Evolutionary conservation across 371 early-diverging fungal genomes (phyloP).

Genomic region (Mucor indicus): DNA sequence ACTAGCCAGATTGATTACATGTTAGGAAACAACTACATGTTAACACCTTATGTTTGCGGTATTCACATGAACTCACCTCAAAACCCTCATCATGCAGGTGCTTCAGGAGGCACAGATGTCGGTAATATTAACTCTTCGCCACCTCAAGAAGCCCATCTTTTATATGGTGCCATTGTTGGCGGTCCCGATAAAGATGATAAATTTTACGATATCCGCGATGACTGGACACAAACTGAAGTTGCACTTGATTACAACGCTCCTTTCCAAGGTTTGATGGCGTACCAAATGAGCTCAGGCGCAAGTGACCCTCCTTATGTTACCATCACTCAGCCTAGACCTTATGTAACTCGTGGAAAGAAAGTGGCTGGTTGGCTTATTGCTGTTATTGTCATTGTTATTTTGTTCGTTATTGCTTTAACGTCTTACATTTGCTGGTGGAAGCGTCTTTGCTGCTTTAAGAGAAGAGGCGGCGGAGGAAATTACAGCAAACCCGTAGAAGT

Average conservation of each 20-base stretch:
- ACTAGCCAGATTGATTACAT: slow-evolving; percentile 49
- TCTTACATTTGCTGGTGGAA: slow-evolving; percentile 20
- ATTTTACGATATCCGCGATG: slow-evolving; percentile 48
- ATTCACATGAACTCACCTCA: slow-evolving; percentile 59
- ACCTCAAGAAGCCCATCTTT: slow-evolving; percentile 29
- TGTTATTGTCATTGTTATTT: slow-evolving; percentile 41
- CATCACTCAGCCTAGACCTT: slow-evolving; percentile 37
- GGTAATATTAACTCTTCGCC: slow-evolving; percentile 42
- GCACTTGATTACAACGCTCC: slow-evolving; percentile 69
- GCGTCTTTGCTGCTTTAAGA: too few relatives aligned
- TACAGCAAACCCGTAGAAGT: too few relatives aligned
- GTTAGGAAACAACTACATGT: slow-evolving; percentile 56
- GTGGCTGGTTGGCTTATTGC: slow-evolving; percentile 44
- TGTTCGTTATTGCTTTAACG: slow-evolving; percentile 14
- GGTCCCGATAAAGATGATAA: slow-evolving; percentile 58
- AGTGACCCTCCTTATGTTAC: slow-evolving; percentile 55
- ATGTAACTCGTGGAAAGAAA: slow-evolving; percentile 4
- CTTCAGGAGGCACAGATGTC: slow-evolving; percentile 53
- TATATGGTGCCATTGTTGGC: slow-evolving; percentile 64
- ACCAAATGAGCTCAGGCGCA: slow-evolving; percentile 46
- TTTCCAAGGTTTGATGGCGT: slow-evolving; percentile 57
- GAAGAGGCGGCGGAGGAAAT: too few relatives aligned
- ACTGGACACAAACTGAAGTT: slow-evolving; percentile 55
- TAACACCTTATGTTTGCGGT: slow-evolving; percentile 61
- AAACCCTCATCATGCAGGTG: slow-evolving; percentile 66